Evolutionary conservation across 805 yeast genomes (phyloP).

Genomic region (Candida yuanshanica): DNA sequence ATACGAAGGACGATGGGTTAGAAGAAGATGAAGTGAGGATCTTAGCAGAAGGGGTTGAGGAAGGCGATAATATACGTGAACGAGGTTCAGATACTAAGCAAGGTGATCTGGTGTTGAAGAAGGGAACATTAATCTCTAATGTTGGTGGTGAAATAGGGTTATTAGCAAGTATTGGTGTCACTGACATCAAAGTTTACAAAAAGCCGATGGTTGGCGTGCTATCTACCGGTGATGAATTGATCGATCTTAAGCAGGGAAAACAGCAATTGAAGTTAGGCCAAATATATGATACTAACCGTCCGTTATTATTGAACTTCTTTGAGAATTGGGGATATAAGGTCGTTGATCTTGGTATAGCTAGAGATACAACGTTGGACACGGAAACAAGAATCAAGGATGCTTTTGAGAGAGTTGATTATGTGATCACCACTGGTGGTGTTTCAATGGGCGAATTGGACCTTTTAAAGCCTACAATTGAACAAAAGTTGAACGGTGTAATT

Average conservation of each 20-base stretch:
- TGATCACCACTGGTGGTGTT: slow-evolving; percentile 52
- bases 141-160: slow-evolving; percentile 48
- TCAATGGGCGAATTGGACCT: slow-evolving; percentile 55
- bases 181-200: slow-evolving; percentile 30
- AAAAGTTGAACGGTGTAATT: slow-evolving; percentile 35
- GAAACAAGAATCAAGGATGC: slow-evolving; percentile 18
- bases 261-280: slow-evolving; percentile 32
- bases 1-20: slow-evolving; percentile 29
- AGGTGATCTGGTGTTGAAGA: slow-evolving; percentile 32
- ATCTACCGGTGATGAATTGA: slow-evolving; percentile 49
- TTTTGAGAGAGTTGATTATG: slow-evolving; percentile 31
- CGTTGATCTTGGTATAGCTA: slow-evolving; percentile 45
- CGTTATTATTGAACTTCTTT: slow-evolving; percentile 35
- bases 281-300: slow-evolving; percentile 46
- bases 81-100: slow-evolving; percentile 42
- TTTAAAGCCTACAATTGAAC: slow-evolving; percentile 43
- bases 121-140: slow-evolving; percentile 32
- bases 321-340: slow-evolving; percentile 31
- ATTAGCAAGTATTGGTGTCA: slow-evolving; percentile 41
- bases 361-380: slow-evolving; percentile 32
- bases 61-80: slow-evolving; percentile 42
- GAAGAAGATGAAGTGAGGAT: slow-evolving; percentile 40
- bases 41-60: slow-evolving; percentile 32
- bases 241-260: slow-evolving; percentile 24
- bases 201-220: slow-evolving; percentile 42